phyloP scores from a whole-genome alignment of 176 grass and related monocot species.

The Avena sativa region DNA sequence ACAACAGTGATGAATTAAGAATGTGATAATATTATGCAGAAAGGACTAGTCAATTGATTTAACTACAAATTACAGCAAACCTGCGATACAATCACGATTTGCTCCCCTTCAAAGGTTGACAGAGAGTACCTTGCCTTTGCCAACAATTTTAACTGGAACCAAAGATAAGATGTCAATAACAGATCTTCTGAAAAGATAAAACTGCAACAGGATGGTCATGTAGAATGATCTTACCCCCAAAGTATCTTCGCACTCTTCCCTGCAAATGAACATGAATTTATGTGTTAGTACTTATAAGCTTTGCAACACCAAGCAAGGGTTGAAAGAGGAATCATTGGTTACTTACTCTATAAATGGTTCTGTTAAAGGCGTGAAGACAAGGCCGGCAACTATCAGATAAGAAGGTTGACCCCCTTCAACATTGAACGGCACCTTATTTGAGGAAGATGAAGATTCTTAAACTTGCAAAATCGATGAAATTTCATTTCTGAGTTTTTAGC shows the following conservation, averaged over 20 bases:
- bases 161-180: slow-evolving; percentile 27
- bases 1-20: slow-evolving; percentile 15
- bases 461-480: slow-evolving; percentile 25
- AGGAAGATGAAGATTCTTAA: slow-evolving; percentile 41
- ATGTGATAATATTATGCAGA: background rate
- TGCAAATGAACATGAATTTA: slow-evolving; percentile 54
- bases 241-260: slow-evolving; percentile 91
- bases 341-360: slow-evolving; percentile 97
- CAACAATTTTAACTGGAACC: slow-evolving; percentile 79
- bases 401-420: slow-evolving; percentile 87
- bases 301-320: slow-evolving; percentile 28
- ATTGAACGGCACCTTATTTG: slow-evolving; percentile 83
- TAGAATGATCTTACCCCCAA: slow-evolving; percentile 78
- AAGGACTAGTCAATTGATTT: background rate
- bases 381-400: slow-evolving; percentile 91
- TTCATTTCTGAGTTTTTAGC: slow-evolving; percentile 31
- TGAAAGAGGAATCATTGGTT: slow-evolving; percentile 23
- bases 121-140: slow-evolving; percentile 94
- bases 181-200: slow-evolving; percentile 28
- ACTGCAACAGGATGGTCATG: slow-evolving; percentile 26
- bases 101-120: slow-evolving; percentile 83
- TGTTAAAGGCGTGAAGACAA: slow-evolving; percentile 97
- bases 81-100: slow-evolving; percentile 98
- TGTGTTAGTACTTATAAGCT: slow-evolving; percentile 32
- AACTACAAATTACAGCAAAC: slow-evolving; percentile 44